Evolutionary conservation across 2,329 filamentous ascomycete species (phyloP), one percentile per base, ranked within the genome.

Genomic region (Alternaria rosae): DNA sequence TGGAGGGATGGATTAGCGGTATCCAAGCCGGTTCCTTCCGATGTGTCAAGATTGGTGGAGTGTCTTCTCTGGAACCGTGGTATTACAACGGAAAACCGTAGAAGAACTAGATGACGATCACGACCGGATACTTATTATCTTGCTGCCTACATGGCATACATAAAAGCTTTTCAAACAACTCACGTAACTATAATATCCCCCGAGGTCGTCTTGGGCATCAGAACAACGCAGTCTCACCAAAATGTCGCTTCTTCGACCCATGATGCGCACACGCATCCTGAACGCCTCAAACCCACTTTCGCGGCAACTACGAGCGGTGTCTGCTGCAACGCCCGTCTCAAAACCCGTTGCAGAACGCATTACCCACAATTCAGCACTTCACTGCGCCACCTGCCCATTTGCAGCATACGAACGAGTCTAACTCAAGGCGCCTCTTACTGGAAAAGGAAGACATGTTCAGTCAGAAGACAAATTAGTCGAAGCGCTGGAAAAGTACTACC

Each of bases 251-350:
- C 25, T 48, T 30, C 26, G 3, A 13, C 25, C 44, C 44, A 47
- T 47, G 9, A 47, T 47, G 44, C 44, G 25, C 25, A 28, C 25
- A 30, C 45, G 26, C n/a, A 17, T 17, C 25, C 10, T 30, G 1
- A 48, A 30, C 26, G 45, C 25, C n/a, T 30, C 7, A 17, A 2
- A 10, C 4, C 45, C 15, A 48, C n/a, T 48, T 17, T 30, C 25
- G 44, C 23, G 23, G 4, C 23, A 45, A 45, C 5, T 26, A 47
- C 44, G 23, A 47, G 7, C 8, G 23, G 11, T 6, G 66, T 74
- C 23, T 76, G 72, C 15, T 38, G 1, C 32, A 38, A 38, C n/a
- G 35, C 35, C 35, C 35, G 35, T 38, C 35, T 38, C 35, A 0
- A 38, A 38, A 38, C n/a, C 8, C 35, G 3, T 38, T 17, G 35